A percentile compares a stretch with the other conserved stretches of the same genome.
phyloP scores from a whole-genome alignment of 352 stramenopile genomes.

The Pythium folliculosum region DNA sequence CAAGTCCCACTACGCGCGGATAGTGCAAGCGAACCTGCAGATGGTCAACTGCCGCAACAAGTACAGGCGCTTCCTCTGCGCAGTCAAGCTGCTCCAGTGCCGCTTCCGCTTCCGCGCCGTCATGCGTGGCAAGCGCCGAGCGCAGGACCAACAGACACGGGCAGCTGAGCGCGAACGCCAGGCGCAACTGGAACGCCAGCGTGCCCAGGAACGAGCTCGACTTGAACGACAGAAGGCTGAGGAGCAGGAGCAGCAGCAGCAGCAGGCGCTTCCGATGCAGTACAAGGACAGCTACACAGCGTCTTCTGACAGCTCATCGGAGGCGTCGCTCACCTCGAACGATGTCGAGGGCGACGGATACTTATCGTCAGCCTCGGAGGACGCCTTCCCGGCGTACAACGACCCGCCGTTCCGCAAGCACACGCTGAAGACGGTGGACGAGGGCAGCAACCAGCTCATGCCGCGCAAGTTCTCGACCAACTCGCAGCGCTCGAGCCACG shows the following conservation, averaged over 20 bases:
- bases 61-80: slow-evolving; percentile 50
- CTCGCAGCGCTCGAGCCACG: slow-evolving; percentile 36
- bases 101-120: slow-evolving; percentile 60
- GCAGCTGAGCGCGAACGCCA: slow-evolving; percentile 23
- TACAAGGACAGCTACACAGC: slow-evolving; percentile 72
- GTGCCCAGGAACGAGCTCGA: slow-evolving; percentile 15
- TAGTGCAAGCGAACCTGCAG: slow-evolving; percentile 58
- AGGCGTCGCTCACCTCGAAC: slow-evolving; percentile 64
- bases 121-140: slow-evolving; percentile 22
- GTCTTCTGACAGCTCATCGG: slow-evolving; percentile 65
- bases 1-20: slow-evolving; percentile 43
- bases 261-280: slow-evolving; percentile 37
- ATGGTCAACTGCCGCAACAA: slow-evolving; percentile 56
- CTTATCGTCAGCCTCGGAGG: slow-evolving; percentile 65
- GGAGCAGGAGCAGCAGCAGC: slow-evolving; percentile 31
- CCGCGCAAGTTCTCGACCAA: slow-evolving; percentile 35
- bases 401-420: slow-evolving; percentile 56
- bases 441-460: slow-evolving; percentile 64
- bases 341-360: slow-evolving; percentile 62
- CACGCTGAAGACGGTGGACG: slow-evolving; percentile 70
- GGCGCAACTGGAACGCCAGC: slow-evolving; percentile 9
- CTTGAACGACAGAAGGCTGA: slow-evolving; percentile 11
- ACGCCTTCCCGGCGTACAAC: slow-evolving; percentile 52
- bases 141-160: slow-evolving; percentile 23
- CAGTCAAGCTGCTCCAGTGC: slow-evolving; percentile 68